phyloP scores from a whole-genome alignment of 768 basidiomycete genomes.

The Rubroboletus pulcherrimus region DNA sequence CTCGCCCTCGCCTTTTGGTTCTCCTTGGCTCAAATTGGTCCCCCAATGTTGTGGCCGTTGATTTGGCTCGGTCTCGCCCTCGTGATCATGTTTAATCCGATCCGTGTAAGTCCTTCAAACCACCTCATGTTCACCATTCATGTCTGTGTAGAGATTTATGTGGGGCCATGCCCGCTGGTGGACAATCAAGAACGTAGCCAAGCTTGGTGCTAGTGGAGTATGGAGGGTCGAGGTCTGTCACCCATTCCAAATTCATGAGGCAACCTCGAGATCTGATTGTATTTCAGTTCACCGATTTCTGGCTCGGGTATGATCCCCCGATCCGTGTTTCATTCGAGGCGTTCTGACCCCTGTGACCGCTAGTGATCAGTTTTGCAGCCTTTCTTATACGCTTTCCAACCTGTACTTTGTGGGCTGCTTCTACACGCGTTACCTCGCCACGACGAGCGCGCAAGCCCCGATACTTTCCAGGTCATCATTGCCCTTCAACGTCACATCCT shows the following conservation, averaged over 20 bases:
- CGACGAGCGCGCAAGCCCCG: background rate
- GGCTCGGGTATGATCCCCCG: conserved; percentile 61
- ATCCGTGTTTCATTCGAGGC: background rate
- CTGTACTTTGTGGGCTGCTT: conserved; percentile 71
- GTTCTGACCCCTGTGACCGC: background rate
- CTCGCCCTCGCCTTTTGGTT: conserved; percentile 82
- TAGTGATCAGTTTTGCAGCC: conserved; percentile 79
- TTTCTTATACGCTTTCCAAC: conserved; percentile 69
- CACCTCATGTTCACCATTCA: background rate
- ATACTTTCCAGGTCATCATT: background rate
- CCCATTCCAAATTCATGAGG: background rate
- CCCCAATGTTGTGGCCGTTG: conserved; percentile 73
- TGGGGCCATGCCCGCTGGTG: conserved; percentile 56
- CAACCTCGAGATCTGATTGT: background rate
- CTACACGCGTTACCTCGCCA: conserved; percentile 39
- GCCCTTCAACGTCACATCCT: background rate
- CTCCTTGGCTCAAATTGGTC: conserved; percentile 66
- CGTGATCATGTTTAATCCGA: conserved; percentile 66
- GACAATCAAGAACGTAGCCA: conserved; percentile 60
- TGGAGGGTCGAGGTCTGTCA: conserved; percentile 65
- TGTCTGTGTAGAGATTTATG: conserved; percentile 37
- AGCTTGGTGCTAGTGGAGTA: conserved; percentile 67
- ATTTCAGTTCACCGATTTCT: conserved; percentile 75
- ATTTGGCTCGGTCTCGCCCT: conserved; percentile 71
- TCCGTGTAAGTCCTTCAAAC: conserved; percentile 45